These are phyloP conservation scores for Sporothrix dimorphospora DNA, from an alignment of 2,329 filamentous ascomycete species.

Conservation along the genomic window DNA sequence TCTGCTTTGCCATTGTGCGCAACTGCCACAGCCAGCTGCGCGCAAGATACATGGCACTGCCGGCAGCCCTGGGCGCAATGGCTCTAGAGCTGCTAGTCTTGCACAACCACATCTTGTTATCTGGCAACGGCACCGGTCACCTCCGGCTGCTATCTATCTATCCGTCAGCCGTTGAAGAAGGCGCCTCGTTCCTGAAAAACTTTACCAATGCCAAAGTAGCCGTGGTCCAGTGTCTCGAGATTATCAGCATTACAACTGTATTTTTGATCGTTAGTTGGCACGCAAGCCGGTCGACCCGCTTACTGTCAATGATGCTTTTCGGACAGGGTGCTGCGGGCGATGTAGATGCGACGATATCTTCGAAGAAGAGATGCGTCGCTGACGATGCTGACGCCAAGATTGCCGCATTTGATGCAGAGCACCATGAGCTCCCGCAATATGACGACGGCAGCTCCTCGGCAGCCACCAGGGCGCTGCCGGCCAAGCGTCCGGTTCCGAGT, in stretches of 20 bases:
- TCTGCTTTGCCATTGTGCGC: conserved; percentile 56
- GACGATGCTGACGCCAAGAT: not conserved
- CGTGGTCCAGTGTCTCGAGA: not conserved
- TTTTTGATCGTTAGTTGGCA: conserved; percentile 16
- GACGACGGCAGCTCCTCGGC: not conserved
- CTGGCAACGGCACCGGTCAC: conserved; percentile 58
- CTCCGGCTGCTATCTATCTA: conserved; percentile 41
- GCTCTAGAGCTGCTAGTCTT: conserved; percentile 64
- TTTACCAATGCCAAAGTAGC: not conserved
- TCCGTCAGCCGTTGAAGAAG: not conserved
- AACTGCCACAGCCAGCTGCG: conserved; percentile 50
- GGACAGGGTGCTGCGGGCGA: not conserved
- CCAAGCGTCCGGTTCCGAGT: not conserved
- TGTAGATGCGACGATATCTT: not conserved
- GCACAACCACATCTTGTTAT: conserved; percentile 65
- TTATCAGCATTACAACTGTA: conserved; percentile 5
- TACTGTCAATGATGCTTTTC: not conserved
- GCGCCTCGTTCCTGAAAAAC: not conserved
- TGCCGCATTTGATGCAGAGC: not conserved
- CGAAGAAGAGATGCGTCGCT: not conserved
- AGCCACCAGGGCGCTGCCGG: not conserved
- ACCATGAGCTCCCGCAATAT: conserved; percentile 10
- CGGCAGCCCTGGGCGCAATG: conserved; percentile 58
- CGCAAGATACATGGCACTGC: conserved; percentile 49
- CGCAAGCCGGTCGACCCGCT: conserved; percentile 9